Percentiles rank a stretch among this genome's conserved stretches.
Evolutionary conservation across 1,284 basidiomycete genomes (phyloP).

Genomic region (Apiotrichum veenhuisii): DNA sequence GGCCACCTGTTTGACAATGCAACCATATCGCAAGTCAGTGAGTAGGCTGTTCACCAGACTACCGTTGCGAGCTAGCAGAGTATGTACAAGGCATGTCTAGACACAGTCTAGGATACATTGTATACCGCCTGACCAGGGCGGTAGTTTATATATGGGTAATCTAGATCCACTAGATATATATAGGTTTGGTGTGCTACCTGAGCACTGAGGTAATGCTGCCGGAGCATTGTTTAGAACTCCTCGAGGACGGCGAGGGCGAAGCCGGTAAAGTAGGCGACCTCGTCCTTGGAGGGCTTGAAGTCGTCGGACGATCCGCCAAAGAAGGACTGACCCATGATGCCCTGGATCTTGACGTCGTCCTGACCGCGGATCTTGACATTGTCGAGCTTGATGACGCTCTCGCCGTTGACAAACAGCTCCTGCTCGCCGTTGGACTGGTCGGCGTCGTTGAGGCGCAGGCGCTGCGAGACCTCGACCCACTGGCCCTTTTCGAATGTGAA

Average conservation of each 20-base stretch:
- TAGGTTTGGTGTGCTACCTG: too few relatives aligned
- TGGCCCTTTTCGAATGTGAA: constrained; percentile 54
- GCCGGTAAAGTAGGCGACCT: not conserved
- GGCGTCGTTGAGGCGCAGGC: constrained; percentile 62
- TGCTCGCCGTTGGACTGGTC: constrained; percentile 53
- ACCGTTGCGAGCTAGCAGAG: too few relatives aligned
- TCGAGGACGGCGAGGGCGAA: not conserved
- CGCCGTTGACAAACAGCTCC: constrained; percentile 59
- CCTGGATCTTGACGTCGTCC: constrained; percentile 52
- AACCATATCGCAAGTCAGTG: too few relatives aligned
- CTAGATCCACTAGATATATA: too few relatives aligned
- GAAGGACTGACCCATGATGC: constrained; percentile 65
- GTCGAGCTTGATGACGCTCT: constrained; percentile 56
- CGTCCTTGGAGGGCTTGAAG: not conserved
- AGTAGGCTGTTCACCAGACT: too few relatives aligned
- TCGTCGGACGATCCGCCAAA: constrained; percentile 51
- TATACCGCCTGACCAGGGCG: too few relatives aligned
- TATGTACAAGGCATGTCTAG: too few relatives aligned
- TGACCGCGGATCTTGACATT: constrained; percentile 56
- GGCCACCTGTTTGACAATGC: too few relatives aligned
- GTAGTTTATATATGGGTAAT: too few relatives aligned
- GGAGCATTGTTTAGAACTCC: not conserved
- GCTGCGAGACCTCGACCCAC: constrained; percentile 62
- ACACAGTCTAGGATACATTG: too few relatives aligned
- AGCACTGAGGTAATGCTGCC: too few relatives aligned